Base-by-base conservation (phyloP, 2,329 filamentous ascomycete genomes). In the Nothophoma quercina region DNA sequence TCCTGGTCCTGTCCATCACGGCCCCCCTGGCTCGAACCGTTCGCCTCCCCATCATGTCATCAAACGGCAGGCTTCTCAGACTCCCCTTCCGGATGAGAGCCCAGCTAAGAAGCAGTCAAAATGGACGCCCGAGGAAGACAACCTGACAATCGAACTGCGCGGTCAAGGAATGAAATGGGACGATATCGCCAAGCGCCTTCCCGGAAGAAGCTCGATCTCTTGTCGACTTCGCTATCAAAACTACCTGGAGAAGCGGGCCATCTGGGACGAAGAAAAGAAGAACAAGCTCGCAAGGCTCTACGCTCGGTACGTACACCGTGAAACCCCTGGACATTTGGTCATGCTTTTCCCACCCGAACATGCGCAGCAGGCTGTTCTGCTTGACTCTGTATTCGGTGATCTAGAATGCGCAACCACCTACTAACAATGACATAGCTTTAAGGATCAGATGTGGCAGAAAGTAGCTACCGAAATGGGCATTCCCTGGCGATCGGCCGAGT, bases 101-200 rank as follows among this genome's bases (percentile, higher is more conserved):
- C 71, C 71, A 7, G 70, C 70, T n/a, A 74, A 75, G 55, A 74
- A 74, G 57, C 92, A 97, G 75, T 96, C 91, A 71, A 98, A 98
- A 76, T 98, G 95, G 95, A 96, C 91, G 5, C 82, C 89, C 1
- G 91, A 97, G 57, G 93, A 98, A 74, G 92, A 98, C 75, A 86
- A 89, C n/a, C 79, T 95, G 40, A 96, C 96, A 65, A 96, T 97
- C 66, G 90, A 96, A 73, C 84, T 98, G 57, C 86, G 93, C 51
- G 91, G 91, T 29, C 88, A 88, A 64, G 90, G 91, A 7, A 96
- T 97, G 91, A 98, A 98, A 73, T 98, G 93, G 95, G 93, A 98
- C 71, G 93, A 98, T 75, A 97, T 98, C 67, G 96, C 91, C 57
- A 96, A 93, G 78, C 85, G 88, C 47, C 79, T 98, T 41, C 93